A percentile compares a stretch with the other conserved stretches of the same genome.
These are phyloP conservation scores for Endogone sp. DNA, from an alignment of 192 early-diverging fungal species.

Conservation along the genomic window DNA sequence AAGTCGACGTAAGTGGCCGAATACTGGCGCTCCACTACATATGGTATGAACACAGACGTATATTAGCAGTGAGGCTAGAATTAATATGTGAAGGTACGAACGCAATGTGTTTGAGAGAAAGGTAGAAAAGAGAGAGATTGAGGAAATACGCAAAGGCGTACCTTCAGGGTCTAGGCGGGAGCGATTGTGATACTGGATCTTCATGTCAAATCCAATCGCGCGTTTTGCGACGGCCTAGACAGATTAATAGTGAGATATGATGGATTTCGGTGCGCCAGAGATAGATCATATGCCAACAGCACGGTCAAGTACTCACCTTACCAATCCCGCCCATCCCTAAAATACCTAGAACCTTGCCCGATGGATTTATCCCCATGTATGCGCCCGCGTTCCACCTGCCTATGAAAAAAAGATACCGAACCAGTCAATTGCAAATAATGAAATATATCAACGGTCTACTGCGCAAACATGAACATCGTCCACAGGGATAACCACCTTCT, in stretches of 20 bases:
- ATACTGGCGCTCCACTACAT: constrained; percentile 41
- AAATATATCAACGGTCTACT: neutral
- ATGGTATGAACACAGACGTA: too few relatives aligned
- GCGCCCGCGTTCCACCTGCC: constrained; percentile 31
- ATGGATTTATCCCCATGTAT: constrained; percentile 32
- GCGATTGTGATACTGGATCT: constrained; percentile 47
- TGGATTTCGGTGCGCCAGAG: neutral
- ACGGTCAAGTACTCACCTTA: constrained; percentile 18
- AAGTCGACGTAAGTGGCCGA: constrained; percentile 40
- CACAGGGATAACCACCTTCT: constrained; percentile 21
- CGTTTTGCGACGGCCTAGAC: constrained; percentile 42
- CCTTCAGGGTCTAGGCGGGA: constrained; percentile 31
- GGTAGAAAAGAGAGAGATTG: neutral
- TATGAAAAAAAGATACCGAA: constrained; percentile 5
- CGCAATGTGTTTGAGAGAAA: neutral
- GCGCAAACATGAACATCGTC: neutral
- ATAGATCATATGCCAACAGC: neutral
- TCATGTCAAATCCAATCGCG: constrained; percentile 41
- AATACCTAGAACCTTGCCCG: constrained; percentile 37
- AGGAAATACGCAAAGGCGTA: constrained; percentile 9
- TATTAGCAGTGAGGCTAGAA: too few relatives aligned
- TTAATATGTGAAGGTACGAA: too few relatives aligned
- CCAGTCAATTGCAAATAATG: neutral
- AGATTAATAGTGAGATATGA: neutral
- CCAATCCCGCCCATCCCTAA: constrained; percentile 49